A percentile compares a stretch with the other conserved stretches of the same genome.
Evolutionary conservation across 2,329 filamentous ascomycete species (phyloP).

Genomic region (Pseudopyrenochaeta lycopersici): DNA sequence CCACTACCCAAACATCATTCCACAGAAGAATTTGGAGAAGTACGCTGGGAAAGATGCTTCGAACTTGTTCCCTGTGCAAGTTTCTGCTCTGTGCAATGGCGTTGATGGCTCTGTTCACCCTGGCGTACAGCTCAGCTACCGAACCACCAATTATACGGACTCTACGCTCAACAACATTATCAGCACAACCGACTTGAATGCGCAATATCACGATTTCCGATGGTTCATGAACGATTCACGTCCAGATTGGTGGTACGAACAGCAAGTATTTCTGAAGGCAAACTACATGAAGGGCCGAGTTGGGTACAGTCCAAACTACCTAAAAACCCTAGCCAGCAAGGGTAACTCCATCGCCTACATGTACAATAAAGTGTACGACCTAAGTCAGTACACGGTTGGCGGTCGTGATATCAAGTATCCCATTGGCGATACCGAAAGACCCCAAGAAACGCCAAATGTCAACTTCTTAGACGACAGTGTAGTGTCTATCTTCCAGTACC

Average conservation of each 20-base stretch:
- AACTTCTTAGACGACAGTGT: slow-evolving; percentile 85
- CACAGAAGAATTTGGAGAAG: slow-evolving; percentile 70
- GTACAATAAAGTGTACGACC: slow-evolving; percentile 82
- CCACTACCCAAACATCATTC: slow-evolving; percentile 79
- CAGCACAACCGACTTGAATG: slow-evolving; percentile 74
- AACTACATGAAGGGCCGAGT: slow-evolving; percentile 88
- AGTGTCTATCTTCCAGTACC: slow-evolving; percentile 77
- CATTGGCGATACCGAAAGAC: slow-evolving; percentile 56
- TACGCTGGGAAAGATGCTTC: slow-evolving; percentile 93
- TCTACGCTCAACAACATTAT: slow-evolving; percentile 66
- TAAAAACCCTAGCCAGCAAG: slow-evolving; percentile 74
- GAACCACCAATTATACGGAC: slow-evolving; percentile 76
- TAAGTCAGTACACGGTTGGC: slow-evolving; percentile 82
- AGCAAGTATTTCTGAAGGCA: slow-evolving; percentile 78
- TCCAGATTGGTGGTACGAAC: slow-evolving; percentile 91
- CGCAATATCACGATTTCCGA: slow-evolving; percentile 92
- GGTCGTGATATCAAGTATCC: slow-evolving; percentile 72
- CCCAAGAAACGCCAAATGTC: slow-evolving; percentile 57
- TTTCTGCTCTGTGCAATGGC: slow-evolving; percentile 88
- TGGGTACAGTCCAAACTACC: slow-evolving; percentile 81
- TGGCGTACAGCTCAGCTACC: slow-evolving; percentile 85
- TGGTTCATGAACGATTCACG: slow-evolving; percentile 81
- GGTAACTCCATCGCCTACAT: slow-evolving; percentile 78
- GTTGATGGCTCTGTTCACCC: slow-evolving; percentile 72
- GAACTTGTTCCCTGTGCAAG: slow-evolving; percentile 89